Evolutionary conservation across 2,329 filamentous ascomycete genomes (phyloP), one percentile per base, ranked within the genome.

Genomic region (Cercospora beticola): DNA sequence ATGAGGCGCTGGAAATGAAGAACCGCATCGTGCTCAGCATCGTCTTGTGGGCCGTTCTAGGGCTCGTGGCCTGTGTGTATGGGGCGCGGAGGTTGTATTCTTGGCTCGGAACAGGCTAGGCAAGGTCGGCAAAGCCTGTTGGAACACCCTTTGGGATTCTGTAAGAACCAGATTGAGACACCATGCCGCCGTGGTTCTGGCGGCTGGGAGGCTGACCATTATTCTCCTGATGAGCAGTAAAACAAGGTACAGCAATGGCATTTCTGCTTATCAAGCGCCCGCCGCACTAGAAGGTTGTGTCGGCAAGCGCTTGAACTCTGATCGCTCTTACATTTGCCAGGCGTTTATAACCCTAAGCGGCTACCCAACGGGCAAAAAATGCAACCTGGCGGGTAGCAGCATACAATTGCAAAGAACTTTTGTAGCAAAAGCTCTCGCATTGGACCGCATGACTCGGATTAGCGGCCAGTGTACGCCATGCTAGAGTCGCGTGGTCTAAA

Each of bases 1-100:
- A 82, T 3, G 88, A 91, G 74, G 89, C 89, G 3, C 88, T 91
- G 71, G 84, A 86, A 76, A 81, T 90, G 76, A 83, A 87, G 26
- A 79, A 81, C 10, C 80, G 80, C 21, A 83, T 91, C n/a, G 79
- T 90, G 26, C 75, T 84, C 4, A 81, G 78, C 1, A 75, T 91
- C 74, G 80, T 80, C 8, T 74, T 83, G 18, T 72, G 81, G 30
- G 72, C 75, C 4, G 72, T 74, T 9, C 57, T 77, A 9, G 72
- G 67, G 8, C 49, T 74, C 10, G 54, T 74, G 31, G 71, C 60
- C 16, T 61, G 71, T 60, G 65, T 60, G 31, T 76, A 73, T 67
- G 68, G 70, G 40, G 61, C 67, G 26, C 65, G 72, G 56, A 70
- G 68, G 5, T 49, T 73, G 67, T 76, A 72, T 69, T 65, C 60